Base-by-base conservation (phyloP, 129 eudicot genomes). In the Oenanthe sinensis region DNA sequence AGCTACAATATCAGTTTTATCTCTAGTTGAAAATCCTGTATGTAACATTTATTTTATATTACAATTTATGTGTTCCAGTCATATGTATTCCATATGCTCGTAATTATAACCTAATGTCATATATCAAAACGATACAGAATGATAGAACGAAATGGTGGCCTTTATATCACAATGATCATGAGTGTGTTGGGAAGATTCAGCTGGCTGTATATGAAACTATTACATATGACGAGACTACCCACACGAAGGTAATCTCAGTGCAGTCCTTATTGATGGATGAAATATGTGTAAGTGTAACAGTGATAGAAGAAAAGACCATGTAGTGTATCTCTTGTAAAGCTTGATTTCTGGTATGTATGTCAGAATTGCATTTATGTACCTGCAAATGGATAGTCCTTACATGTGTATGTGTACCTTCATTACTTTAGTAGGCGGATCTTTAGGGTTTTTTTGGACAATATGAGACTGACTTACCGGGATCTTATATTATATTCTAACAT, bases 141-240 rank as follows among this genome's bases (percentile, higher is more conserved):
- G 98, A 91, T 76, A 93, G 85, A 80, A 77, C 84, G 52, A 87
- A 84, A 39, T 93, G 98, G 98, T 93, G 98, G 98, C 90, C 91
- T 13, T 84, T 93, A 15, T 91, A 91, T 84, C 90, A 84, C 50
- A 88, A 83, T 60, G 96, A 91, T 74, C 81, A 85, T 42, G 98
- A 93, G 79, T 93, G 97, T 82, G 86, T 93, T 16, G 98, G 97
- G 74, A 93, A 93, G 84, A 85, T 87, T 80, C 96, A 91, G 77
- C 91, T 93, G 79, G 85, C 85, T 69, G 87, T 89, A 62, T 74
- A 84, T 45, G 88, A 96, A 81, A 87, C 92, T 52, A 77, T 88
- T 79, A 84, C 91, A 80, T 84, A 84, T 54, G 91, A 90, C 54
- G 96, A 91, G 77, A 86, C 90, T 67, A 81, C 87, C 49, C 90